Evolutionary conservation across 2,329 filamentous ascomycete genomes (phyloP).

Genomic region (Beauveria pseudobassiana): DNA sequence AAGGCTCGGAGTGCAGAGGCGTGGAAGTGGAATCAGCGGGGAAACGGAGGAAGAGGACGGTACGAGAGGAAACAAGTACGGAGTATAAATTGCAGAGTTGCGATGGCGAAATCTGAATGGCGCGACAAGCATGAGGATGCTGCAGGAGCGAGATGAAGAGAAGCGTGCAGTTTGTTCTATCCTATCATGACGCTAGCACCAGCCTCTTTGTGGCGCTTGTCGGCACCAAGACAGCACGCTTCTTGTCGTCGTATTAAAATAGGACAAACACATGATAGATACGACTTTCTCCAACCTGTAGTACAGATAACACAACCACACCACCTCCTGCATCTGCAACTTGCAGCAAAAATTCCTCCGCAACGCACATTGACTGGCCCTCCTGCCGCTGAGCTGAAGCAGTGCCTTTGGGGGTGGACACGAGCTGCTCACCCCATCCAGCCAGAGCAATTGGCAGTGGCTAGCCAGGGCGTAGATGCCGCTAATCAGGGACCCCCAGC

Average conservation of each 20-base stretch:
- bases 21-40: not conserved
- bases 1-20: not conserved
- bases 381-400: not conserved
- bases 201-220: not conserved
- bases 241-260: not conserved
- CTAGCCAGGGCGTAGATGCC: slow-evolving; percentile 8
- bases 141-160: not conserved
- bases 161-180: not conserved
- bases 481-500: slow-evolving; percentile 5
- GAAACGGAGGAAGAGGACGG: not conserved
- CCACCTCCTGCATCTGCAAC: not conserved
- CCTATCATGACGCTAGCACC: not conserved
- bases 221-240: not conserved
- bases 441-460: not conserved
- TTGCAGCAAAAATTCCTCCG: not conserved
- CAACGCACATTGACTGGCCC: not conserved
- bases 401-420: not conserved
- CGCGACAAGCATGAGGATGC: not conserved
- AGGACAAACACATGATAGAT: too few relatives aligned
- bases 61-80: too few relatives aligned
- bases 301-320: not conserved
- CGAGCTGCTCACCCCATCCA: not conserved
- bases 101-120: not conserved
- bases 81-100: not conserved
- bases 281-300: not conserved